Evolutionary conservation across 2,329 filamentous ascomycete species (phyloP).

Genomic region (Colletotrichum zoysiae): DNA sequence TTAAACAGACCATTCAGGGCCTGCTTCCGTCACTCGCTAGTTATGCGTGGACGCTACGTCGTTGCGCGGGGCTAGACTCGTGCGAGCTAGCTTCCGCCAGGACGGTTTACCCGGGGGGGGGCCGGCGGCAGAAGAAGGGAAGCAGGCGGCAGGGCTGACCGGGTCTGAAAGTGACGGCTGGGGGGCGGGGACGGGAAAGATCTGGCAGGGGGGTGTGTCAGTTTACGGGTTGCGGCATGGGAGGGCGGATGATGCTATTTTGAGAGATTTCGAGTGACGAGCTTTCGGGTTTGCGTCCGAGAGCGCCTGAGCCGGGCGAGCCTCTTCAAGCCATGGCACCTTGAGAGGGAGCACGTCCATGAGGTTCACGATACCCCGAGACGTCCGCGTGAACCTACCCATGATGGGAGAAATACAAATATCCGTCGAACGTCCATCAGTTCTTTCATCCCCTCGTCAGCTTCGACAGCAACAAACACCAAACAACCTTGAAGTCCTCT

Average conservation of each 20-base stretch:
- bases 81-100: not conserved
- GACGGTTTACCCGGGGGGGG: not conserved
- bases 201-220: conserved; percentile 10
- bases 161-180: conserved; percentile 2
- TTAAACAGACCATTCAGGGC: not conserved
- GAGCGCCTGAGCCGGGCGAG: conserved; percentile 7
- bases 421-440: too few relatives aligned
- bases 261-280: not conserved
- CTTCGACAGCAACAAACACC: not conserved
- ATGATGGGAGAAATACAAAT: not conserved
- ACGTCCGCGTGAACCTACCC: not conserved
- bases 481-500: not conserved
- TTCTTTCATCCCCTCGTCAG: not conserved
- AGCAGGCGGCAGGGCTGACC: conserved; percentile 21
- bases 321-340: not conserved
- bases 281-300: not conserved
- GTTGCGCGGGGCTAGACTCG: not conserved
- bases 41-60: too few relatives aligned
- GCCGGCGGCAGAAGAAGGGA: not conserved
- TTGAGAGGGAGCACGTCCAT: not conserved
- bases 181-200: not conserved
- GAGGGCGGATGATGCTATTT: conserved; percentile 28
- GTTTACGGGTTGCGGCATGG: not conserved
- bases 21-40: not conserved
- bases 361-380: not conserved